Evolutionary conservation across 2,329 filamentous ascomycete species (phyloP), one percentile per base, ranked within the genome.

Genomic region (Cordyceps sp.): DNA sequence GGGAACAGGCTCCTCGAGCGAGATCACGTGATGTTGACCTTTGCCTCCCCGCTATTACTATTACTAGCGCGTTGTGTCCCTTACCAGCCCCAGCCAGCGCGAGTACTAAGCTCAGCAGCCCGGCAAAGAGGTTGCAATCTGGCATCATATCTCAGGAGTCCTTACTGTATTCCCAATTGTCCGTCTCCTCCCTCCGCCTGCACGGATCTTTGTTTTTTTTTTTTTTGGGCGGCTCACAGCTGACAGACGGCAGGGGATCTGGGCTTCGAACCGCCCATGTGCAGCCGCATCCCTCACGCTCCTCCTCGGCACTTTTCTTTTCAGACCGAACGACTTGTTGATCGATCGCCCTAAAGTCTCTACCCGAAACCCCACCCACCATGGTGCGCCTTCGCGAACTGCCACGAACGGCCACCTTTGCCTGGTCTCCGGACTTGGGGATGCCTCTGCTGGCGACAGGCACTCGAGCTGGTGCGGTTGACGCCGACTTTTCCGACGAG

Each of bases 371-470:
- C 48, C 50, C 47, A 46, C 44, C 45, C 52, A 60, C 45, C 57
- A 98, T 98, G 90, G 88, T 94, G 59, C 82, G 85, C 62, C 69
- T 96, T 58, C 76, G 88, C 67, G 86, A 96, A 66, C 92, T 98
- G 52, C 82, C 85, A 55, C 76, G 90, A 60, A 98, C 90, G 49
- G 90, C 88, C 57, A 81, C 88, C 48, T 98, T 98, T 57, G 84
- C 90, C 50, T 98, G 90, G 88, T 93, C 84, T 44, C 80, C 86
- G 18, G 81, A 77, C 45, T 62, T 82, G 31, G 69, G 72, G 25
- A 73, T 77, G 44, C 85, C 88, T 45, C 66, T 93, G 44, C 66
- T 98, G 41, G 88, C 84, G 37, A 98, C 90, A 19, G 90, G 90
- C 46, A 98, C 90, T 29, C 78, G 86, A 45, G 86, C 90, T 38